Conservation (phyloP, 176 grass and related monocot genomes). For the Oryza glumipatula region DNA sequence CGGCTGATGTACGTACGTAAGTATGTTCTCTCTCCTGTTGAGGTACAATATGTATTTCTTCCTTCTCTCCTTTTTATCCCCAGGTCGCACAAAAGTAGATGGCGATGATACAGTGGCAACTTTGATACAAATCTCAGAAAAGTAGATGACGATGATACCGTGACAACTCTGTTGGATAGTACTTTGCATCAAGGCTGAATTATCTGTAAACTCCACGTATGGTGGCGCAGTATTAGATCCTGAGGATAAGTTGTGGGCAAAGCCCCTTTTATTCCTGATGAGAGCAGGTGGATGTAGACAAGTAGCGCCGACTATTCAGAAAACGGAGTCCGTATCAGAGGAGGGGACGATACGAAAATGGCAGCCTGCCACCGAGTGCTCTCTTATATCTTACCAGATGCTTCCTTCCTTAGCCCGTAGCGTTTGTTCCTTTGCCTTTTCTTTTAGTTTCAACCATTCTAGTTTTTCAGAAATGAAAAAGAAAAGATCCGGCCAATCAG, state of each 20-base stretch:
- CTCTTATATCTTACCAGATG: background rate
- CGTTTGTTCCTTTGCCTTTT: background rate
- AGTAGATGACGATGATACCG: too few relatives aligned
- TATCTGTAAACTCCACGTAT: background rate
- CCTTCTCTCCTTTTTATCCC: background rate
- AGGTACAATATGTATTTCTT: background rate
- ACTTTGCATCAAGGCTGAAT: background rate
- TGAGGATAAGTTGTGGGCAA: background rate
- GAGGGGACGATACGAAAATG: conserved; percentile 26
- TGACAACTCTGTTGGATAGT: too few relatives aligned
- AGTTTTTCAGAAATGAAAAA: background rate
- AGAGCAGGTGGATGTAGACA: background rate
- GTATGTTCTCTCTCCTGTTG: background rate
- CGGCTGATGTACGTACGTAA: too few relatives aligned
- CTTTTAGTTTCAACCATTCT: background rate
- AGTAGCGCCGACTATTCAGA: background rate
- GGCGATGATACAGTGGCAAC: too few relatives aligned
- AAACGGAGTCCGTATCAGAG: background rate
- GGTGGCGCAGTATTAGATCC: background rate
- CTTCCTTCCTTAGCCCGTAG: background rate
- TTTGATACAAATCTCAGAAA: too few relatives aligned
- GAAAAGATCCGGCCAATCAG: background rate
- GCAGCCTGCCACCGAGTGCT: background rate
- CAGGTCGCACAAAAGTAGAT: background rate
- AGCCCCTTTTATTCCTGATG: background rate